Percentiles rank a stretch among this genome's conserved stretches.
phyloP scores from a whole-genome alignment of 164 flowering plant species.

The Cinnamomum micranthum region DNA sequence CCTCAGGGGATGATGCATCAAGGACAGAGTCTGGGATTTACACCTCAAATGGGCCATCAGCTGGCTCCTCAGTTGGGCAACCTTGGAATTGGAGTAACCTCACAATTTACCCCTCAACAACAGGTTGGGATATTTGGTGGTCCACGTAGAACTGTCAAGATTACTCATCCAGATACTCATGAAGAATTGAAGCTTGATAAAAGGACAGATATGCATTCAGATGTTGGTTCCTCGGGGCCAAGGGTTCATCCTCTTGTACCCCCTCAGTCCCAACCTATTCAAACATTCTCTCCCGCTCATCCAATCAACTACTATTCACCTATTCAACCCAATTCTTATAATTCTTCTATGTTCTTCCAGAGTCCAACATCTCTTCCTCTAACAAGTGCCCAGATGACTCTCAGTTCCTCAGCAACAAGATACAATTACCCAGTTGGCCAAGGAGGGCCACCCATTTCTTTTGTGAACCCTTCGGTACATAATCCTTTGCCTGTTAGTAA shows the following conservation, averaged over 20 bases:
- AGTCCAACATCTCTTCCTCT: conserved; percentile 50
- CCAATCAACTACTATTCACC: conserved; percentile 41
- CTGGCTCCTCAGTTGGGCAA: conserved; percentile 58
- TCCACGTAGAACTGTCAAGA: conserved; percentile 73
- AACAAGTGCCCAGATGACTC: conserved; percentile 39
- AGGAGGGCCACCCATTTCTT: conserved; percentile 32
- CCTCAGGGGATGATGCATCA: conserved; percentile 49
- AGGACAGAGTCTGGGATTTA: conserved; percentile 54
- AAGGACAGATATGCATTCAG: conserved; percentile 39
- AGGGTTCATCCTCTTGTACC: conserved; percentile 49
- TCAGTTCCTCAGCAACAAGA: conserved; percentile 56
- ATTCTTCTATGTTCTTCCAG: conserved; percentile 34
- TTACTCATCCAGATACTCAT: conserved; percentile 87
- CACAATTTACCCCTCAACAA: conserved; percentile 64
- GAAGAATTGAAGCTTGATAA: conserved; percentile 76
- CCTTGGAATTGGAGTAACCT: conserved; percentile 48
- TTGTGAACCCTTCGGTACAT: conserved; percentile 30
- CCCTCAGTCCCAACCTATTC: conserved; percentile 64
- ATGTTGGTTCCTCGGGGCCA: conserved; percentile 43
- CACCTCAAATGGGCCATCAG: conserved; percentile 64
- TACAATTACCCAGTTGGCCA: conserved; percentile 49
- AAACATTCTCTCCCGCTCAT: conserved; percentile 46
- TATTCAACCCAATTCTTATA: conserved; percentile 39
- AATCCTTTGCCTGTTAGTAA: conserved; percentile 31
- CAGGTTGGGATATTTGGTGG: conserved; percentile 44